Evolutionary conservation across 148 eudicot species (phyloP), one percentile per base, ranked within the genome.

Genomic region (Camellia granthamiana): DNA sequence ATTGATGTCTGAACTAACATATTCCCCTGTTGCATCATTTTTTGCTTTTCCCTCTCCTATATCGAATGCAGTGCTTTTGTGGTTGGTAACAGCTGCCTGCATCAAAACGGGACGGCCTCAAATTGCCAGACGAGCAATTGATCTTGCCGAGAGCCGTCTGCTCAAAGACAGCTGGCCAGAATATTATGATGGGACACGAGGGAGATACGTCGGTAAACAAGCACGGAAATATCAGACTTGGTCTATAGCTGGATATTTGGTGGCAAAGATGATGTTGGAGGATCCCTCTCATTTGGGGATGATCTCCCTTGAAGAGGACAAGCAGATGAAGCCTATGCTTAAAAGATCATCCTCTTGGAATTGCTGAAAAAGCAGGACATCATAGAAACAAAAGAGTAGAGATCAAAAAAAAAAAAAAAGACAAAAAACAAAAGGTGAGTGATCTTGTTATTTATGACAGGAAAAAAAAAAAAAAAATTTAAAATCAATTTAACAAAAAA

Each of bases 71-170:
- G 87, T 85, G 75, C 87, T 85, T 75, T 77, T 85, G 68, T 85
- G 87, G 87, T 49, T 85, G 72, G 56, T 85, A 75, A 85, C 84
- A 3, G 87, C 84, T 49, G 87, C 87, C 7, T 81, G 87, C 74
- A 85, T 85, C 79, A 85, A 85, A 80, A 85, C 87, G 8, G 87
- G 87, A 16, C 69, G 87, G 59, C 82, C 84, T 4, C 87, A 85
- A 68, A 85, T 82, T 5, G 87, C 87, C 15, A 85, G 82, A 41
- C 72, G 82, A 41, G 87, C 87, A 59, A 81, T 85, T n/a, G 87
- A 81, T 61, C 81, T 85, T 16, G 82, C 87, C 0, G 87, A 85
- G 75, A 85, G 60, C 75, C 71, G 87, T 13, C 73, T 85, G 55
- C 78, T 69, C 18, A 85, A 85, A 65, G 87, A 85, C 47, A 21